phyloP scores from a whole-genome alignment of 1,284 basidiomycete species.

The Trichosporon coremiiforme region DNA sequence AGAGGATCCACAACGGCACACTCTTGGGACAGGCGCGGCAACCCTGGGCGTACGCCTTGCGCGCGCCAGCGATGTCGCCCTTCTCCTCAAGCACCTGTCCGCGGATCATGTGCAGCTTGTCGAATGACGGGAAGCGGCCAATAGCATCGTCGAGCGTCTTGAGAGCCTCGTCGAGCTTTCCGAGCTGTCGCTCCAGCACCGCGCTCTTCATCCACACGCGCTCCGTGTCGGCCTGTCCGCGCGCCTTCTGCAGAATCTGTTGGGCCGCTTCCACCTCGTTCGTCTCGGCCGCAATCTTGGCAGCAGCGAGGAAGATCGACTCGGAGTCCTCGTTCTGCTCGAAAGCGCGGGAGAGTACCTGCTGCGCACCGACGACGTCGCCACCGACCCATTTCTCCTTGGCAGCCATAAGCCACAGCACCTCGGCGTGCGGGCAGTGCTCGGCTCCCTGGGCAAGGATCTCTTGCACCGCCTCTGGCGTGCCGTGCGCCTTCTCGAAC shows the following conservation, averaged over 20 bases:
- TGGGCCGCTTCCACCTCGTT: constrained; percentile 82
- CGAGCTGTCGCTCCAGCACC: constrained; percentile 88
- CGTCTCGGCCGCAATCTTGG: constrained; percentile 93
- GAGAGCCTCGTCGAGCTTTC: constrained; percentile 71
- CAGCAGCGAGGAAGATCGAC: constrained; percentile 94
- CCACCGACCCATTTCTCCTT: constrained; percentile 91
- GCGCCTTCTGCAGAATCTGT: constrained; percentile 81
- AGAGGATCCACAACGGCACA: constrained; percentile 82
- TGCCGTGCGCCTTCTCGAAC: constrained; percentile 86
- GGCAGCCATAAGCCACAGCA: constrained; percentile 95
- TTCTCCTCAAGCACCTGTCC: constrained; percentile 76
- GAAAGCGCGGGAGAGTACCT: constrained; percentile 86
- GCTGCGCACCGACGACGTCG: constrained; percentile 82
- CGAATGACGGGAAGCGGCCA: constrained; percentile 76
- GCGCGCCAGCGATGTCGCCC: constrained; percentile 66
- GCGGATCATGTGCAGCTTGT: constrained; percentile 95
- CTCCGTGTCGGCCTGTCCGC: constrained; percentile 85
- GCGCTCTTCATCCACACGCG: constrained; percentile 98
- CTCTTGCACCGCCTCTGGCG: constrained; percentile 76
- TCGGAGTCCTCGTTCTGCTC: constrained; percentile 95
- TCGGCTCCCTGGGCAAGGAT: constrained; percentile 80
- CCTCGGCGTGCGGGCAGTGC: constrained; percentile 90
- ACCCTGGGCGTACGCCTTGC: constrained; percentile 76
- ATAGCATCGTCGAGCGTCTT: constrained; percentile 74
- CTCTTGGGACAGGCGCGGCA: constrained; percentile 81